Percentiles rank a stretch among this genome's conserved stretches.
Evolutionary conservation across 2,329 filamentous ascomycete species (phyloP).

Genomic region (Lachnellula subtilissima): DNA sequence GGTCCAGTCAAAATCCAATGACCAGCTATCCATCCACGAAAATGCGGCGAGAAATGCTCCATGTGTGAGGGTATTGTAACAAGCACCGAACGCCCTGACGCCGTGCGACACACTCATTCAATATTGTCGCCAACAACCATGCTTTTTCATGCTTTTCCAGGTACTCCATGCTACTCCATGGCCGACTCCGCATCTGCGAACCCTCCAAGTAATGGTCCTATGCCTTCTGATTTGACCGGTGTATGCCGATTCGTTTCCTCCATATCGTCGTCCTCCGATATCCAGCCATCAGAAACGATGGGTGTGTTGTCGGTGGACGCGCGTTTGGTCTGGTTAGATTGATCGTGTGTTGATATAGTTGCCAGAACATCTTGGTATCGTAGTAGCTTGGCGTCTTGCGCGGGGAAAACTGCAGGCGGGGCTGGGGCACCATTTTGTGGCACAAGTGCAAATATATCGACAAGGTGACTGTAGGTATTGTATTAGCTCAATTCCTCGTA

Average conservation of each 20-base stretch:
- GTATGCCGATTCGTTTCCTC: conserved; percentile 27
- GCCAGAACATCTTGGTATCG: conserved; percentile 59
- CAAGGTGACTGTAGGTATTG: conserved; percentile 50
- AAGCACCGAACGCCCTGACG: conserved; percentile 26
- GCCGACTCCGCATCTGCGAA: conserved; percentile 31
- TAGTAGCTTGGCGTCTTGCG: conserved; percentile 51
- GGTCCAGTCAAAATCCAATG: conserved; percentile 30
- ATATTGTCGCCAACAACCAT: conserved; percentile 15
- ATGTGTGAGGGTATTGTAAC: conserved; percentile 27
- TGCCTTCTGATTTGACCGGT: conserved; percentile 30
- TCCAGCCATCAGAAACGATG: conserved; percentile 40
- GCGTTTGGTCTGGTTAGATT: conserved; percentile 35
- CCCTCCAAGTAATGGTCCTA: conserved; percentile 31
- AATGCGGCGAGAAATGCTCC: conserved; percentile 21
- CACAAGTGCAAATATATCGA: conserved; percentile 63
- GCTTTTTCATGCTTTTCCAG: too few species aligned
- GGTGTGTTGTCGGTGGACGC: conserved; percentile 22
- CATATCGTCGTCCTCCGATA: conserved; percentile 31
- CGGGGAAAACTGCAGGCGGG: conserved; percentile 39
- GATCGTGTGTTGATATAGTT: conserved; percentile 48
- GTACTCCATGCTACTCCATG: conserved; percentile 23
- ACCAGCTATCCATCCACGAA: conserved; percentile 22
- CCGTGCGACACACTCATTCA: conserved; percentile 24
- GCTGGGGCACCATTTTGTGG: conserved; percentile 43
- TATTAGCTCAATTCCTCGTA: conserved; percentile 15